Base-by-base conservation (phyloP, 495 filamentous ascomycete genomes). In the Penicillium lividum region DNA sequence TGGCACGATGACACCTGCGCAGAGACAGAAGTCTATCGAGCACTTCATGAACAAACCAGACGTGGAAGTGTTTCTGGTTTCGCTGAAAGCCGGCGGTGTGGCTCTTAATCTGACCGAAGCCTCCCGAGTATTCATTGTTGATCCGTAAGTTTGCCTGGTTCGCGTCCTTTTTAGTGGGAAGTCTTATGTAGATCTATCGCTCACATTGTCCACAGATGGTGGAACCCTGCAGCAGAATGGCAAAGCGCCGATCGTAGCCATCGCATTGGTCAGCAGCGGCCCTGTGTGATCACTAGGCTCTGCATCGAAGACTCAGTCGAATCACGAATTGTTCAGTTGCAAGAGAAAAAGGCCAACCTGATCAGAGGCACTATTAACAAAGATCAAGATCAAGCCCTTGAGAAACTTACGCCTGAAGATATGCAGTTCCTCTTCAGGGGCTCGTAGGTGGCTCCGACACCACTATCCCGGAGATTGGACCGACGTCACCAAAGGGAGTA, bases 201-300 rank as follows among this genome's bases (percentile, higher is more conserved):
- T 74, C 53, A 76, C 44, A 25, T n/a, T 3, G 1, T 52, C 7
- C 61, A 22, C 65, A 90, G 87, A 54, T 96, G 92, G 93, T 97
- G 93, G 93, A 97, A 97, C 60, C 93, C 93, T 4, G 92, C 92
- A 22, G 92, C 93, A 5, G 94, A 98, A 79, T 97, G 94, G 93
- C 94, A 98, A 68, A 90, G 87, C 58, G 93, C 93, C 3, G 94
- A 98, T 71, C 88, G 94, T 60, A 96, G 95, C 70, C 94, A 98
- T 75, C 91, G 94, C 45, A 98, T 98, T 60, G 94, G 94, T 33
- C 94, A 98, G 76, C 87, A 84, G 22, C 88, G 94, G 8, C 92
- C 92, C 38, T 97, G 93, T 66, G 89, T 89, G n/a, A 92, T 98
- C 62, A 97, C 91, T 4, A 85, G 93, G 16, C 81, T 98, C 18